Evolutionary conservation across 352 stramenopile species (phyloP), one percentile per base, ranked within the genome.

Genomic region (Pythium coloratum): DNA sequence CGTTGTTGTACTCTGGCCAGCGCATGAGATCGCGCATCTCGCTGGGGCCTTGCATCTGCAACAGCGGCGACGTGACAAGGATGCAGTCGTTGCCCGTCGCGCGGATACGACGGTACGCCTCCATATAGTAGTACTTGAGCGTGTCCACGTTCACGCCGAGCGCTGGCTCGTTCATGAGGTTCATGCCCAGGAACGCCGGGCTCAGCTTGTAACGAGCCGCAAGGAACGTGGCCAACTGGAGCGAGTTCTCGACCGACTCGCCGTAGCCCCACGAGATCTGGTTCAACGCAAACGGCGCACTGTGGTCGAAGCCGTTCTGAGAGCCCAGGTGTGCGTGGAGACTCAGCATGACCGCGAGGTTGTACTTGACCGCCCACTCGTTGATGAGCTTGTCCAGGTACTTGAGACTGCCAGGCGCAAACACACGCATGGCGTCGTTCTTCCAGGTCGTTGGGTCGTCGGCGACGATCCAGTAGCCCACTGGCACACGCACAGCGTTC

Each of bases 231-330:
- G 72, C 76, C 13, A 85, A 68, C 13, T 69, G 47, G 3, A 84
- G 10, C 12, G 81, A 87, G 61, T 68, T 82, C 28, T 82, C 40
- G 10, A 76, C 53, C 70, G 36, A 44, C 5, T 72, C 28, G 1
- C 33, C 70, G 0, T 67, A 40, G 30, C 65, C 70, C 82, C 82
- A 90, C 9, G 54, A 18, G 0, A 59, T 44, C 1, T 30, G 36
- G 0, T 62, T 40, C 18, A 70, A 54, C 0, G 62, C 61, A 2
- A 61, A 18, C 46, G 76, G 77, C 3, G 74, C 59, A 32, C 75
- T 89, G 53, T 86, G 77, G 55, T 86, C 80, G 63, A 71, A 75
- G 12, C 79, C 78, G 32, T 90, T 90, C 65, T 90, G 80, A 3
- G 78, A 88, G 8, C 79, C 77, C 20, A 77, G 65, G 49, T 87